A percentile compares a stretch with the other conserved stretches of the same genome.
Evolutionary conservation across 192 early-diverging fungal genomes (phyloP).

Genomic region (Funneliformis mosseae): DNA sequence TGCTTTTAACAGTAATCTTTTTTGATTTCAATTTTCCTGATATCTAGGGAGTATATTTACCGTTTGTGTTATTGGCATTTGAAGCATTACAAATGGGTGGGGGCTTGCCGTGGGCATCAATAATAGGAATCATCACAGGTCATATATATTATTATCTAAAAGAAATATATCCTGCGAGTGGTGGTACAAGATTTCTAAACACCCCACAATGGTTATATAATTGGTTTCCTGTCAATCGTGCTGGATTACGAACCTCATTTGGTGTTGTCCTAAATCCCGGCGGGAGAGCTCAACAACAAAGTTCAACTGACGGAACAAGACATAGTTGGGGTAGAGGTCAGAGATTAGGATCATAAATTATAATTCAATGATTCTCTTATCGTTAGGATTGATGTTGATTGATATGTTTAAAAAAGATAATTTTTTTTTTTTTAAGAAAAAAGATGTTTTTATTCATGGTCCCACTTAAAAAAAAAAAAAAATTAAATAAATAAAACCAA

Average conservation of each 20-base stretch:
- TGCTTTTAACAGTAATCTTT: neutral
- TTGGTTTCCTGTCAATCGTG: conserved; percentile 39
- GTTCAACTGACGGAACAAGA: neutral
- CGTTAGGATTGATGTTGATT: too few species aligned
- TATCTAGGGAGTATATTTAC: conserved; percentile 69
- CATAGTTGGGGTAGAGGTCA: conserved; percentile 22
- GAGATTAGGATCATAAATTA: neutral
- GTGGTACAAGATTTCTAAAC: conserved; percentile 63
- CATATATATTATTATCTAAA: conserved; percentile 78
- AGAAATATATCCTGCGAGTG: conserved; percentile 63
- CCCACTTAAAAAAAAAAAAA: too few species aligned
- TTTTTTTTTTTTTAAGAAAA: too few species aligned
- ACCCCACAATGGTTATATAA: conserved; percentile 66
- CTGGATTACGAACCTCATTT: neutral
- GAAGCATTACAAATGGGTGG: conserved; percentile 52
- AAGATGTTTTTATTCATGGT: too few species aligned
- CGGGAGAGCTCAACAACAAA: neutral
- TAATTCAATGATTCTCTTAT: too few species aligned
- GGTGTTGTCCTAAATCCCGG: neutral
- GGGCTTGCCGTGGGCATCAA: conserved; percentile 43
- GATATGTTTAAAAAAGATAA: too few species aligned
- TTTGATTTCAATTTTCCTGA: neutral
- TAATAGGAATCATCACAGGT: conserved; percentile 69
- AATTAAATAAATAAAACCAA: too few species aligned
- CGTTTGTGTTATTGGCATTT: conserved; percentile 66